phyloP scores from a whole-genome alignment of 2,329 filamentous ascomycete species.

The Aspergillus novofumigatus region DNA sequence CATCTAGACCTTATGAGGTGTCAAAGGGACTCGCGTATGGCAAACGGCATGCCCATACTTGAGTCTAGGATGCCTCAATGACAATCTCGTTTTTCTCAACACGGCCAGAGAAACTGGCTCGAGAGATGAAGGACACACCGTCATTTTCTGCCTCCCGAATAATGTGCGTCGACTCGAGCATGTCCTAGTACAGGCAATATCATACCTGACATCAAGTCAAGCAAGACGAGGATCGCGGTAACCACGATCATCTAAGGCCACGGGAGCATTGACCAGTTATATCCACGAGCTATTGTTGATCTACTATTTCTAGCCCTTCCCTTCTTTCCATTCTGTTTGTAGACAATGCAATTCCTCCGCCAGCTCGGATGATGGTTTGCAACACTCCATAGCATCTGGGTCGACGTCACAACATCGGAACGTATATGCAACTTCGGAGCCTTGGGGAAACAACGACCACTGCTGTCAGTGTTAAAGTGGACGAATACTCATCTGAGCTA shows the following conservation, averaged over 20 bases:
- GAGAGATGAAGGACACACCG: constrained; percentile 3
- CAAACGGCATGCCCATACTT: neutral
- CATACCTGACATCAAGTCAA: neutral
- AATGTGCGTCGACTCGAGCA: neutral
- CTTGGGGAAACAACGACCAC: neutral
- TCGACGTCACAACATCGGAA: neutral
- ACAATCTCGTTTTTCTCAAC: constrained; percentile 10
- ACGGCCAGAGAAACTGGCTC: constrained; percentile 3
- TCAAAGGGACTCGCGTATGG: neutral
- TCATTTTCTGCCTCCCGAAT: neutral
- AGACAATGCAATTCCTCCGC: neutral
- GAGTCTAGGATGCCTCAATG: constrained; percentile 6
- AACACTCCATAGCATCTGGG: neutral
- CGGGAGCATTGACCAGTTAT: neutral
- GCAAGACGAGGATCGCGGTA: neutral
- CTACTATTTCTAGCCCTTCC: neutral
- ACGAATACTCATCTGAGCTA: neutral
- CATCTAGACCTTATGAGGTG: too few species aligned
- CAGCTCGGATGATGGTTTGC: neutral
- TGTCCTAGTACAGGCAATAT: neutral
- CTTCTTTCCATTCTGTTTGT: neutral
- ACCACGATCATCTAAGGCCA: neutral
- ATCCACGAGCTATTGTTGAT: neutral
- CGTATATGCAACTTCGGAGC: neutral
- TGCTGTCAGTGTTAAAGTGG: neutral